These are phyloP conservation scores for Lactarius hatsudake DNA, from an alignment of 768 basidiomycete genomes.

Conservation along the genomic window DNA sequence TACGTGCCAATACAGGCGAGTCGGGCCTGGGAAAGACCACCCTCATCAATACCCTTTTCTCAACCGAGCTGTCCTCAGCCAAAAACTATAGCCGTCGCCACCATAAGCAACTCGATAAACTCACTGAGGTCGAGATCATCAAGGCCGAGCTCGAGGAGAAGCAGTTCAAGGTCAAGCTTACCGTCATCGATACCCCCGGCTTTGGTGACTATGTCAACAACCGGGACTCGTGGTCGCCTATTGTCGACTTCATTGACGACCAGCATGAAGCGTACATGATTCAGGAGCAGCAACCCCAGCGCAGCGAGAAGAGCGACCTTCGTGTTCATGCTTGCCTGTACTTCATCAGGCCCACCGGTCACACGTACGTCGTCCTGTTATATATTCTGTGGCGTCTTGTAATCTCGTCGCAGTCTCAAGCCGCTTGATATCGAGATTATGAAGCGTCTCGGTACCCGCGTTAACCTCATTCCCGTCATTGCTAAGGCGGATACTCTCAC, in stretches of 20 bases:
- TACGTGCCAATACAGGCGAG: slow-evolving; percentile 58
- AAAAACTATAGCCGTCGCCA: slow-evolving; percentile 90
- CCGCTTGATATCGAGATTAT: slow-evolving; percentile 99
- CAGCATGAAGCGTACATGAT: slow-evolving; percentile 95
- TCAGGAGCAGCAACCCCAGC: slow-evolving; percentile 98
- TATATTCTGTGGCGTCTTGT: background rate
- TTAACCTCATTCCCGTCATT: slow-evolving; percentile 96
- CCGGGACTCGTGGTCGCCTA: slow-evolving; percentile 96
- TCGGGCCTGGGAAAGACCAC: slow-evolving; percentile 97
- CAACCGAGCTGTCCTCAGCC: slow-evolving; percentile 87
- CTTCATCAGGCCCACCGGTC: slow-evolving; percentile 94
- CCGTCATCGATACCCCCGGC: slow-evolving; percentile 97
- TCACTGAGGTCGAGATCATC: slow-evolving; percentile 98
- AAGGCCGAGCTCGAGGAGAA: slow-evolving; percentile 99
- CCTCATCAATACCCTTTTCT: slow-evolving; percentile 98
- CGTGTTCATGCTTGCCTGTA: slow-evolving; percentile 96
- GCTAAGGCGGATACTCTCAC: slow-evolving; percentile 98
- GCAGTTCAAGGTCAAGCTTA: slow-evolving; percentile 98
- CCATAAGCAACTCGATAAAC: slow-evolving; percentile 96
- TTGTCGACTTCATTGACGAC: slow-evolving; percentile 97
- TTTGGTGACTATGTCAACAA: slow-evolving; percentile 99
- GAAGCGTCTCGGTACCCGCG: slow-evolving; percentile 97
- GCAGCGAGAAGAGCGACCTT: slow-evolving; percentile 90
- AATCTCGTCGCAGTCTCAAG: slow-evolving; percentile 60
- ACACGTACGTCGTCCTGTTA: slow-evolving; percentile 67